Evolutionary conservation across 176 grass and related monocot species (phyloP), one percentile per base, ranked within the genome.

Genomic region (Cenchrus purpureus): DNA sequence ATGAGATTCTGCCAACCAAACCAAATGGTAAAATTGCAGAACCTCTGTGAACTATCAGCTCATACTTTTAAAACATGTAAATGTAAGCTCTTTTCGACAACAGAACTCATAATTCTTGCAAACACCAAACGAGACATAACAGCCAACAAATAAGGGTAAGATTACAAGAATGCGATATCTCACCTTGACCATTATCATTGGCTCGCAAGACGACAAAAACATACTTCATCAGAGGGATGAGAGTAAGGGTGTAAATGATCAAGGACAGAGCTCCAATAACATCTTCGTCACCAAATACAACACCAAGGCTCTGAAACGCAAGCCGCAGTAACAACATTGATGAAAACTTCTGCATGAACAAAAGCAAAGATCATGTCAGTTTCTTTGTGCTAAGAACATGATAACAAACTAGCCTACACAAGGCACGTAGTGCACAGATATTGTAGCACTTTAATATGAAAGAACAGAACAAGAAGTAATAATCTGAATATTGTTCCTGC

Each of bases 131-230:
- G 61, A 57, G 59, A 70, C 25, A 83, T 51, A 80, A 52, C 19
- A 58, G 55, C 1, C 2, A 6, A 12, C 42, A 75, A 9, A 76
- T n/a, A 25, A 62, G 10, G 65, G 5, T 49, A 85, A 55, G 83
- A 46, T 50, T 74, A 37, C 37, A 54, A 83, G 44, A 37, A 40
- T 52, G 7, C 25, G 56, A 65, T 34, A 83, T 68, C 88, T 79
- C 85, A 97, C 94, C 94, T 94, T 97, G 89, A 71, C 94, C 92
- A 76, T 92, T 94, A 76, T 97, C 94, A 68, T 97, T 92, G 85
- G 94, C 92, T 68, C 87, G 82, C 32, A 97, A 48, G 60, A 94
- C 92, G 55, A 97, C 79, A 89, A 94, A 91, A 43, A 97, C 89
- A 90, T 97, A 97, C 73, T 97, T 97, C 88, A 92, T 84, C 31